Conservation (phyloP, 2,329 filamentous ascomycete genomes). For the Cryphonectria japonica region DNA sequence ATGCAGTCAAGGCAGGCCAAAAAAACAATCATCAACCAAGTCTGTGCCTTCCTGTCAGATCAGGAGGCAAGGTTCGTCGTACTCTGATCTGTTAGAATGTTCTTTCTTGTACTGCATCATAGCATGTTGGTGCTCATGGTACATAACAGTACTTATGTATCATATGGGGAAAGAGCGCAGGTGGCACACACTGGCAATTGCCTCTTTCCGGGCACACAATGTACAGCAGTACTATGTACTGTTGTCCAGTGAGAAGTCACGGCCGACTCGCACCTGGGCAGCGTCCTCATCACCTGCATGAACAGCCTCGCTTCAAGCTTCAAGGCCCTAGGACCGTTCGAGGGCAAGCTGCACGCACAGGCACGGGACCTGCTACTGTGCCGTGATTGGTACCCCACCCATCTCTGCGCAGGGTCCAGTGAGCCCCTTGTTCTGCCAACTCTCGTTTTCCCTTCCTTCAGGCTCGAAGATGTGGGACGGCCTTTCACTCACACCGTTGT, state of each 20-base stretch:
- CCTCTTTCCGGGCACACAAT: not conserved
- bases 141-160: not conserved
- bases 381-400: not conserved
- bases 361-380: slow-evolving; percentile 1
- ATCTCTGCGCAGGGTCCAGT: slow-evolving; percentile 3
- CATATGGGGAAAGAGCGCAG: slow-evolving; percentile 7
- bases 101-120: not conserved
- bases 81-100: not conserved
- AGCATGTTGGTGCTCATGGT: not conserved
- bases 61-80: not conserved
- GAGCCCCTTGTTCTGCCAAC: not conserved
- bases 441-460: not conserved
- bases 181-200: slow-evolving; percentile 6
- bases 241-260: not conserved
- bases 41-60: not conserved
- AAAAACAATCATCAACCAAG: not conserved
- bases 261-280: not conserved
- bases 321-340: not conserved
- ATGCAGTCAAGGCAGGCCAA: not conserved
- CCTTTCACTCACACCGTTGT: not conserved
- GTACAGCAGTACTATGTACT: not conserved
- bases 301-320: slow-evolving; percentile 1
- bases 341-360: slow-evolving; percentile 1
- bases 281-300: not conserved
- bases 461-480: not conserved